Percentiles rank a stretch among this genome's conserved stretches.
These are phyloP conservation scores for Yarrowia hollandica DNA, from an alignment of 805 yeast species.

Conservation along the genomic window DNA sequence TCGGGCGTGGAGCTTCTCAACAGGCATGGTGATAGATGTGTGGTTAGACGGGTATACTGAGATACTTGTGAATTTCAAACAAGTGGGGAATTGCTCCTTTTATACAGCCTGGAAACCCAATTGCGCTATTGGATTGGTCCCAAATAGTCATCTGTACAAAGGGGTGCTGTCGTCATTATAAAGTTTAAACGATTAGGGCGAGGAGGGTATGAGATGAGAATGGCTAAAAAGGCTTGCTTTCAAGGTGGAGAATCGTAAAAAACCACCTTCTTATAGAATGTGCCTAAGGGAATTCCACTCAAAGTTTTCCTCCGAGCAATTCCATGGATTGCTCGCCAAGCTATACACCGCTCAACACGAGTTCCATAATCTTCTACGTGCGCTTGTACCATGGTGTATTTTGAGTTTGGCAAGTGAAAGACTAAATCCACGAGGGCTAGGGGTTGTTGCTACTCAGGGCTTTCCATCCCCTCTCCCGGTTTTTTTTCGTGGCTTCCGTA, in stretches of 20 bases:
- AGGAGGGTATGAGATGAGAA: not conserved
- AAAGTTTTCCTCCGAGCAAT: too few relatives aligned
- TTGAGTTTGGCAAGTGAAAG: constrained; percentile 20
- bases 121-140: constrained; percentile 26
- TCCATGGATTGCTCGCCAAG: too few relatives aligned
- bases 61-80: constrained; percentile 10
- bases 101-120: constrained; percentile 21
- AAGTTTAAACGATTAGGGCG: constrained; percentile 18
- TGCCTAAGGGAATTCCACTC: too few relatives aligned
- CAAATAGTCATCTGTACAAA: constrained; percentile 15
- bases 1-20: constrained; percentile 87
- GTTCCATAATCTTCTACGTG: constrained; percentile 27
- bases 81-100: constrained; percentile 24
- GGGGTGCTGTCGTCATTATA: constrained; percentile 13
- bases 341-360: not conserved
- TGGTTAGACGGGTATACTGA: constrained; percentile 26
- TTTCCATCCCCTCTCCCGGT: not conserved
- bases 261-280: too few relatives aligned
- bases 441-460: not conserved
- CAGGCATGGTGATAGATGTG: constrained; percentile 58
- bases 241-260: too few relatives aligned
- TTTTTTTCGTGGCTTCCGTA: constrained; percentile 19
- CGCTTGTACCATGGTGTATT: constrained; percentile 9
- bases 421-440: constrained; percentile 7
- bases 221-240: too few relatives aligned